A percentile compares a stretch with the other conserved stretches of the same genome.
Evolutionary conservation across 805 yeast genomes (phyloP).

Genomic region (Lipomyces yamadae): DNA sequence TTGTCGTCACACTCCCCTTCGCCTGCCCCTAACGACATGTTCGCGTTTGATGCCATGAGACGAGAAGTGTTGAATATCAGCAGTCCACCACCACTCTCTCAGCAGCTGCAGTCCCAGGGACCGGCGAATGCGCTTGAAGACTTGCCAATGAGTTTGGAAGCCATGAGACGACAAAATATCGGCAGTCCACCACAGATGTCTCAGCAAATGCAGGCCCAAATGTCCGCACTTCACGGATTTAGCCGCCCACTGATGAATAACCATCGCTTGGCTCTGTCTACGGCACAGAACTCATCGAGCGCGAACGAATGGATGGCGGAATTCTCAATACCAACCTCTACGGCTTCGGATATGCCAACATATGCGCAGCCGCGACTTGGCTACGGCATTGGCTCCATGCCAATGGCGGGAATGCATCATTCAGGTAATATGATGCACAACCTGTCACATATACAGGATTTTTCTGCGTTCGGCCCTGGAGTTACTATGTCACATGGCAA

Average conservation of each 20-base stretch:
- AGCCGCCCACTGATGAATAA: too few relatives aligned
- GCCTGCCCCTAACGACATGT: constrained; percentile 11
- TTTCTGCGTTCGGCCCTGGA: not conserved
- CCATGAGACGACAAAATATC: too few relatives aligned
- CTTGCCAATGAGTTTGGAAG: too few relatives aligned
- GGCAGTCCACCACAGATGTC: too few relatives aligned
- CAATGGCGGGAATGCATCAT: constrained; percentile 5
- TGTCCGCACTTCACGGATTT: too few relatives aligned
- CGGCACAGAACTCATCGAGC: not conserved
- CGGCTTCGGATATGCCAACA: not conserved
- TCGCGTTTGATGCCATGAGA: constrained; percentile 26
- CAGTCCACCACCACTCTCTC: constrained; percentile 6
- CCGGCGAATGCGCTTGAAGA: not conserved
- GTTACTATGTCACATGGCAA: constrained; percentile 11
- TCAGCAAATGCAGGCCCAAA: too few relatives aligned
- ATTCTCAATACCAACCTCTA: constrained; percentile 1
- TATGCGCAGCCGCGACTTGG: constrained; percentile 9
- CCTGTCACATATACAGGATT: not conserved
- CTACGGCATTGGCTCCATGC: not conserved
- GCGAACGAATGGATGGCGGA: constrained; percentile 4
- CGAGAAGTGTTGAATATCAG: constrained; percentile 16
- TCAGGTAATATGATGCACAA: not conserved
- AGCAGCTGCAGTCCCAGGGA: constrained; percentile 1
- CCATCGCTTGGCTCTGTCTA: not conserved
- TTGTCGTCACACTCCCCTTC: constrained; percentile 5